phyloP scores from a whole-genome alignment of 192 early-diverging fungal genomes.

The Backusella tuberculispora region DNA sequence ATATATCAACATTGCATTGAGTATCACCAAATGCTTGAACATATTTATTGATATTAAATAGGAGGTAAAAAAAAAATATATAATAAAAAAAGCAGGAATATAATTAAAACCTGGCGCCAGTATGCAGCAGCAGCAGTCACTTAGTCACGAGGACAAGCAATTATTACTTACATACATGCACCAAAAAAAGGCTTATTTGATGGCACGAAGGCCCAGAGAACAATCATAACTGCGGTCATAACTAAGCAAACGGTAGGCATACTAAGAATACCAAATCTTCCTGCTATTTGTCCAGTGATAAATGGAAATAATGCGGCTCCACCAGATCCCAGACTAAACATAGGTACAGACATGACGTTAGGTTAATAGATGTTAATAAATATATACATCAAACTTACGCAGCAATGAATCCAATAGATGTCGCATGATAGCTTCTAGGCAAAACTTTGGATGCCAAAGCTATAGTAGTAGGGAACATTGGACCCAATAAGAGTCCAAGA shows the following conservation, averaged over 20 bases:
- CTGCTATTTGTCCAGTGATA: constrained; percentile 33
- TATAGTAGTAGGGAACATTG: constrained; percentile 38
- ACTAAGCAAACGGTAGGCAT: constrained; percentile 27
- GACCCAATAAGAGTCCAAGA: constrained; percentile 32
- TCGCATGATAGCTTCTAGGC: constrained; percentile 35
- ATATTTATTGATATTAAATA: constrained; percentile 16
- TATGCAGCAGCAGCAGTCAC: not conserved
- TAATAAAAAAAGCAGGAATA: constrained; percentile 1
- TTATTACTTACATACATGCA: constrained; percentile 14
- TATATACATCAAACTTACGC: constrained; percentile 24
- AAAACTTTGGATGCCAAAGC: constrained; percentile 36
- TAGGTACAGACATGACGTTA: not conserved
- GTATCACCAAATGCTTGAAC: not conserved
- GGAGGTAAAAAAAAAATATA: constrained; percentile 8
- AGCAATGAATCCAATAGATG: constrained; percentile 40
- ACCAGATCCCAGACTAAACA: constrained; percentile 29
- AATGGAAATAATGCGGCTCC: constrained; percentile 41
- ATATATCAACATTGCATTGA: not conserved
- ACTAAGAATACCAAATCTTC: constrained; percentile 30
- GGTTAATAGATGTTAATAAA: not conserved
- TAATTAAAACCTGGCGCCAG: not conserved
- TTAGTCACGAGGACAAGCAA: constrained; percentile 12
- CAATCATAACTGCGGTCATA: constrained; percentile 24
- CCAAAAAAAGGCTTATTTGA: constrained; percentile 14
- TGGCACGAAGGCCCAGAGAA: constrained; percentile 28